Base-by-base conservation (phyloP, 2,329 filamentous ascomycete species). In the Sporothrix pallida region DNA sequence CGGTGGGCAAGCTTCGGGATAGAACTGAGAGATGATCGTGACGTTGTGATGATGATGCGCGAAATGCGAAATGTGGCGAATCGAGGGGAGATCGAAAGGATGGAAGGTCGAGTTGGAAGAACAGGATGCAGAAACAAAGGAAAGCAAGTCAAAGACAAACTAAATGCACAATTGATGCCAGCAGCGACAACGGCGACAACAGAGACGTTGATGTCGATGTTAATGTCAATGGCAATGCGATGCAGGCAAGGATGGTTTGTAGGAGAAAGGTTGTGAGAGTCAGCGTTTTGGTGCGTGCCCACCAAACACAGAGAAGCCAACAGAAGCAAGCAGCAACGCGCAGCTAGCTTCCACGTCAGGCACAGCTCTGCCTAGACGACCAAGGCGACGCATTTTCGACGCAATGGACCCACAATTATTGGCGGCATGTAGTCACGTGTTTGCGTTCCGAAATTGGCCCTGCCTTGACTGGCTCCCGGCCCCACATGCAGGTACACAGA, bases 311-410 rank as follows among this genome's bases (percentile, higher is more conserved):
- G 42, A 26, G 46, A 62, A 62, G 58, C 50, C 52, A 68, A 74
- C 58, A 71, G 44, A 58, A 54, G 60, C 10, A n/a, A 65, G 10
- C 70, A 52, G 62, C 52, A 26, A 67, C 70, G 58, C 56, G 65
- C 62, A 58, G 54, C 56, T 67, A 62, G 67, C 68, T 71, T 75
- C 72, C 72, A 76, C 72, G 74, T 74, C 74, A 76, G 75, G 82
- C 79, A 80, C 78, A 81, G 82, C 81, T 83, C 80, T 82, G 81
- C 80, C 81, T 82, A 76, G 78, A 50, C 60, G 74, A 70, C 56
- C 48, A 48, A 68, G 31, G 31, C 31, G 31, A 37, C 31, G 31
- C 31, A 37, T 37, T 46, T 67, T 68, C 26, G 63, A 67, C 63
- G 46, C 65, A 52, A n/a, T 2, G 2, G 65, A 12, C 65, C 65